Base-by-base conservation (phyloP, 768 basidiomycete species). In the Symmetrospora coprosmae region DNA sequence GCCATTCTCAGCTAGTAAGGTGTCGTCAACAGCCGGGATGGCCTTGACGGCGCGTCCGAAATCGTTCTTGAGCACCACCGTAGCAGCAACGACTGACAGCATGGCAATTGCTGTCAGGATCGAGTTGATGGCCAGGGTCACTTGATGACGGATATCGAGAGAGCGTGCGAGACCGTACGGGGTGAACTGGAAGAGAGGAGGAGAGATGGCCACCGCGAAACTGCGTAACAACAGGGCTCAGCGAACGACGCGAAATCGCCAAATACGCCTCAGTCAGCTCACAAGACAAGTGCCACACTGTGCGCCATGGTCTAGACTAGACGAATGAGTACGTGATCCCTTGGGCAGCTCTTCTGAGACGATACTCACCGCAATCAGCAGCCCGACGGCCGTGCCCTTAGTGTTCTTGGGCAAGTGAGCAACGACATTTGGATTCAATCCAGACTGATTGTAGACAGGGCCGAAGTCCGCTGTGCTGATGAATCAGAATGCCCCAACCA, bases 1-100 rank as follows among this genome's bases (percentile, higher is more conserved):
- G n/a, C 55, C 55, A n/a, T 33, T n/a, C 33, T 46, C 25, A 17
- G 55, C 37, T 23, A 33, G 43, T 7, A 58, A 25, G 25, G 27
- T 45, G 11, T 31, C 25, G 19, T 58, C 40, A 16, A 43, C 23
- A 19, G 55, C 55, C n/a, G 55, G 55, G 30, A 58, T 43, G 33
- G 40, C 43, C 27, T 46, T 58, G 33, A 46, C 33, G 17, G 30
- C 21, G 31, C 46, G 43, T 28, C n/a, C 16, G 40, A 58, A 45
- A 8, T 11, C 25, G n/a, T 43, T 45, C 6, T 43, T 39, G 23
- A 58, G 14, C 5, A 58, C 38, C 19, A 58, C 28, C 19, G 43
- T 58, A 3, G 55, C 21, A 21, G 27, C 5, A 7, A 58, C 14
- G 8, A 33, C 21, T 16, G 21, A 9, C 9, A 46, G 28, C 3